phyloP scores from a whole-genome alignment of 805 yeast species.

The Monosporozyma unispora region DNA sequence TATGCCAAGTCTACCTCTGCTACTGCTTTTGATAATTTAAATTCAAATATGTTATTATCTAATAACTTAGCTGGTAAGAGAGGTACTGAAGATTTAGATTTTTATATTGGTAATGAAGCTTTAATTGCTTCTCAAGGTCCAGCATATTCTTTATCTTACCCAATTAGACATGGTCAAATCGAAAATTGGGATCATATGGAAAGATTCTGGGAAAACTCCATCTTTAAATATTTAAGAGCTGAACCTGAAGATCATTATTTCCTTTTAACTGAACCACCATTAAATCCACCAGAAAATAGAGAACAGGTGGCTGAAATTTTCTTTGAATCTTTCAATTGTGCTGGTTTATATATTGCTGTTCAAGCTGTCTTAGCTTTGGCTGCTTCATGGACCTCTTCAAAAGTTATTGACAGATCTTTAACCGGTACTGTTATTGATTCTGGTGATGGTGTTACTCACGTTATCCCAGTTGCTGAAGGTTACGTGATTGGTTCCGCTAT shows the following conservation, averaged over 20 bases:
- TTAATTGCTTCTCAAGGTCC: slow-evolving; percentile 85
- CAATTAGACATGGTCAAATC: slow-evolving; percentile 95
- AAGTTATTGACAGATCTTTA: slow-evolving; percentile 87
- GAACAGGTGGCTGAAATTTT: slow-evolving; percentile 97
- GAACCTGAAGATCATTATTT: slow-evolving; percentile 99
- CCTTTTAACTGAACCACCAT: slow-evolving; percentile 92
- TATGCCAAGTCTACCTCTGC: slow-evolving; percentile 32
- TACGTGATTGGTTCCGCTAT: slow-evolving; percentile 96
- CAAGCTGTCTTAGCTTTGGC: slow-evolving; percentile 98
- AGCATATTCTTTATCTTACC: slow-evolving; percentile 77
- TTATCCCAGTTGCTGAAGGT: slow-evolving; percentile 98
- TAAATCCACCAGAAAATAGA: slow-evolving; percentile 99
- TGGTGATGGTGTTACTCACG: slow-evolving; percentile 99
- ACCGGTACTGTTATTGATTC: slow-evolving; percentile 98
- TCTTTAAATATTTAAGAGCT: slow-evolving; percentile 90
- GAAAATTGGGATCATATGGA: slow-evolving; percentile 99
- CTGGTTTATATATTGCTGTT: slow-evolving; percentile 96
- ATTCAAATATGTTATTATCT: slow-evolving; percentile 21
- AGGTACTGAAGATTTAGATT: slow-evolving; percentile 90
- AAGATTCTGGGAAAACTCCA: slow-evolving; percentile 95
- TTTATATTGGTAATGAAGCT: slow-evolving; percentile 94
- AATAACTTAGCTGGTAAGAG: slow-evolving; percentile 54
- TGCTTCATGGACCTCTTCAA: slow-evolving; percentile 97
- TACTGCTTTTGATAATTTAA: slow-evolving; percentile 25
- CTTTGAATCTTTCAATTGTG: slow-evolving; percentile 98